These are phyloP conservation scores for Pinus taeda DNA, from an alignment of 75 land plant species.

Conservation along the genomic window DNA sequence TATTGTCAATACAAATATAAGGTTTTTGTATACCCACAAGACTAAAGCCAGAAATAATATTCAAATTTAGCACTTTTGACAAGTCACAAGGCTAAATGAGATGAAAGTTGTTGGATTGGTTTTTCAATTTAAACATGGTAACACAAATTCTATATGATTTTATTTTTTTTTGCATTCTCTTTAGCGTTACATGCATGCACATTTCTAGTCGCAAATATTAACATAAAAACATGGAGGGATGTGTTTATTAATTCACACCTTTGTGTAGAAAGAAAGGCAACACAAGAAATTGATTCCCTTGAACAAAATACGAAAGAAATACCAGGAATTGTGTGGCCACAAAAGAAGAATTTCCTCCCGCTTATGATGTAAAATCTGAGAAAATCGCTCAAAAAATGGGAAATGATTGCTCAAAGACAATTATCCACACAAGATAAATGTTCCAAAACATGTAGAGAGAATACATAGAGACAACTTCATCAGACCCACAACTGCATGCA, in stretches of 20 bases:
- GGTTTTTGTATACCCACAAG: too few relatives aligned
- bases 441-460: conserved; percentile 55
- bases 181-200: too few relatives aligned
- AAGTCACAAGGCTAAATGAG: too few relatives aligned
- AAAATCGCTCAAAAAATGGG: conserved; percentile 33
- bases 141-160: too few relatives aligned
- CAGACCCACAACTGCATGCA: conserved; percentile 22
- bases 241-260: conserved; percentile 6
- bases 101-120: too few relatives aligned
- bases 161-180: too few relatives aligned
- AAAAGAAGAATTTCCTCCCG: conserved; percentile 34
- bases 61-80: too few relatives aligned
- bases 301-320: conserved; percentile 24
- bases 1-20: too few relatives aligned
- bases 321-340: conserved; percentile 26
- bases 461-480: conserved; percentile 28
- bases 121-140: too few relatives aligned
- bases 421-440: conserved; percentile 35
- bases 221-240: too few relatives aligned
- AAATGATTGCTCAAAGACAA: conserved; percentile 28
- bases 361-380: not conserved
- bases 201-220: too few relatives aligned
- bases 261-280: conserved; percentile 43
- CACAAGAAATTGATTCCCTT: conserved; percentile 23
- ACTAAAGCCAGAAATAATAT: too few relatives aligned